These are phyloP conservation scores for Emergomyces africanus DNA, from an alignment of 2,329 filamentous ascomycete species.

Conservation along the genomic window DNA sequence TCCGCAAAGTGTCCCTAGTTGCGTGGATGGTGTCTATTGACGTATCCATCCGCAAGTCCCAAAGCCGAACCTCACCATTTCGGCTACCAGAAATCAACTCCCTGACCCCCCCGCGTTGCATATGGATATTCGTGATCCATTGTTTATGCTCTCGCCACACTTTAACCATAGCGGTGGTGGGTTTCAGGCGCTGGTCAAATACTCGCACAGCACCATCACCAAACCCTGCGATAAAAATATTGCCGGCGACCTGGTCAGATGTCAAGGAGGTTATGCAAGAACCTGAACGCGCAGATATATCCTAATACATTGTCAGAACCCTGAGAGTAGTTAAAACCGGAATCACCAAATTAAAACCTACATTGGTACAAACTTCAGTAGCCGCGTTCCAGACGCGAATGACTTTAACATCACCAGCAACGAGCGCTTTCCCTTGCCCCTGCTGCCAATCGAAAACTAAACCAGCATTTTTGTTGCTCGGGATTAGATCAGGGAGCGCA, in stretches of 20 bases:
- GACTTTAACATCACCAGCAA: slow-evolving; percentile 88
- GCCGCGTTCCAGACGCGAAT: slow-evolving; percentile 95
- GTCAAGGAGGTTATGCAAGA: slow-evolving; percentile 94
- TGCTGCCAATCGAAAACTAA: slow-evolving; percentile 99
- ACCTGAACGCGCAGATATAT: slow-evolving; percentile 87
- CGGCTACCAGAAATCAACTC: slow-evolving; percentile 83
- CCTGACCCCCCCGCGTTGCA: slow-evolving; percentile 87
- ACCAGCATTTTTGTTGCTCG: slow-evolving; percentile 85
- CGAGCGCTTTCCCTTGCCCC: slow-evolving; percentile 86
- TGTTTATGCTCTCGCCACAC: slow-evolving; percentile 94
- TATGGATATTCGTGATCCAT: slow-evolving; percentile 92
- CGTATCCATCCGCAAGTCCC: slow-evolving; percentile 84
- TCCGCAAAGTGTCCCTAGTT: slow-evolving; percentile 66
- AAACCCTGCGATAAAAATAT: slow-evolving; percentile 91
- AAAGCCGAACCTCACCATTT: slow-evolving; percentile 86
- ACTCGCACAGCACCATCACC: slow-evolving; percentile 90
- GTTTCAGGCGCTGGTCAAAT: slow-evolving; percentile 75
- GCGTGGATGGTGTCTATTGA: slow-evolving; percentile 61
- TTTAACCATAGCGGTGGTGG: slow-evolving; percentile 84
- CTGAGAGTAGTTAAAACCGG: background rate
- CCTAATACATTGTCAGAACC: slow-evolving; percentile 30
- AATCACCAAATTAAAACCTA: slow-evolving; percentile 22
- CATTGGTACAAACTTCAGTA: slow-evolving; percentile 75
- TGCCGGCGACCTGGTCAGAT: slow-evolving; percentile 94
- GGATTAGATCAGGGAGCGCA: slow-evolving; percentile 83